Conservation (phyloP, 2,329 filamentous ascomycete genomes). For the Taxawa tesnikishii region DNA sequence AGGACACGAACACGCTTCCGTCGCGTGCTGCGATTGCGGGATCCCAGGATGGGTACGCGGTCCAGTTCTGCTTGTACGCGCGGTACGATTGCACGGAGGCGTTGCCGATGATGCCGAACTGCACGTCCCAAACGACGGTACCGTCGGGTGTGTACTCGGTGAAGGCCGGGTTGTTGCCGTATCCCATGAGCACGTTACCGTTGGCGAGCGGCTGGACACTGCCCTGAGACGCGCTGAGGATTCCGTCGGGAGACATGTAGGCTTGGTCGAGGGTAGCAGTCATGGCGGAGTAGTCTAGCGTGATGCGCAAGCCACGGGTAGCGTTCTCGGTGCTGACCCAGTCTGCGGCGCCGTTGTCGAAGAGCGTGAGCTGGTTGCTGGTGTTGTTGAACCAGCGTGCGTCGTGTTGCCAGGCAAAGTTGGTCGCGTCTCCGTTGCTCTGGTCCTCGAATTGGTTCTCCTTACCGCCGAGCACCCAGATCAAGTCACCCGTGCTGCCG, state of each 20-base stretch:
- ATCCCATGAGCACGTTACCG: conserved; percentile 43
- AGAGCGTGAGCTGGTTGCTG: conserved; percentile 10
- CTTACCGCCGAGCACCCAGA: conserved; percentile 41
- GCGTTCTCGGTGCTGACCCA: conserved; percentile 6
- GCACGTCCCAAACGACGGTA: conserved; percentile 38
- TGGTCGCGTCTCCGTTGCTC: conserved; percentile 30
- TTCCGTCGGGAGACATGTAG: conserved; percentile 14
- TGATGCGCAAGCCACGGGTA: conserved; percentile 8
- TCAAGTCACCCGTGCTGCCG: conserved; percentile 28
- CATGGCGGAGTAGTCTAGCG: conserved; percentile 15
- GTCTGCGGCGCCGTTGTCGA: conserved; percentile 11
- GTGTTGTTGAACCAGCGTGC: conserved; percentile 27
- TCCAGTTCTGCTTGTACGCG: conserved; percentile 28
- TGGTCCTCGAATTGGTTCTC: conserved; percentile 29
- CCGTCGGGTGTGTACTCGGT: conserved; percentile 33
- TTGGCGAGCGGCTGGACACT: conserved; percentile 41
- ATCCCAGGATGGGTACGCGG: conserved; percentile 3
- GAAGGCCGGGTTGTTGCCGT: conserved; percentile 30
- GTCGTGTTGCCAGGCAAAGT: conserved; percentile 41
- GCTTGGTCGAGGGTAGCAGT: conserved; percentile 15
- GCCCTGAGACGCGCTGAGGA: conserved; percentile 37
- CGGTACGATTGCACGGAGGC: conserved; percentile 36
- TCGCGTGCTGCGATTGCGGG: conserved; percentile 7
- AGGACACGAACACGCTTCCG: conserved; percentile 8
- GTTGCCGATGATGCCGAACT: conserved; percentile 27